phyloP scores from a whole-genome alignment of 208 protist species.

The Crithidia fasciculata region DNA sequence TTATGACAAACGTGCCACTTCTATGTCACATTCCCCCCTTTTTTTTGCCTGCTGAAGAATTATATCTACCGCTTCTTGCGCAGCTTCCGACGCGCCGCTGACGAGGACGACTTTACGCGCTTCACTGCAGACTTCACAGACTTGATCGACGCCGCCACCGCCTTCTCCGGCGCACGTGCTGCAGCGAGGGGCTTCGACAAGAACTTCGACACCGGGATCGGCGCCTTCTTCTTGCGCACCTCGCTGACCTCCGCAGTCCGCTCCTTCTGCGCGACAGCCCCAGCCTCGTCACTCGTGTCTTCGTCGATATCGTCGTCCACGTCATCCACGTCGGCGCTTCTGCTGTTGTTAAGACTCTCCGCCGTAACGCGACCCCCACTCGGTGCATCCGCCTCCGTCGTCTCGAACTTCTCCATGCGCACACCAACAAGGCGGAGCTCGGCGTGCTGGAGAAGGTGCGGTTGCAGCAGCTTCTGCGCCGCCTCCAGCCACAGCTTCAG shows the following conservation, averaged over 20 bases:
- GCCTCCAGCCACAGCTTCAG: slow-evolving; percentile 69
- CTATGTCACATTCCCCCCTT: too few relatives aligned
- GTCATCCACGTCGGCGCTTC: neutral
- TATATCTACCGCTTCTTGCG: slow-evolving; percentile 23
- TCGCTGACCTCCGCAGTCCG: neutral
- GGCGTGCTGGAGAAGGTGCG: slow-evolving; percentile 61
- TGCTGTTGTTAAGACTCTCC: neutral
- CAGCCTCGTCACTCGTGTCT: neutral
- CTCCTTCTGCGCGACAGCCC: neutral
- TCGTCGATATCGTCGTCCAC: neutral
- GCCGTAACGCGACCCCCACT: neutral
- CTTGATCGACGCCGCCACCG: slow-evolving; percentile 7
- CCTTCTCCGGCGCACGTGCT: neutral
- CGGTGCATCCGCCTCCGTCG: slow-evolving; percentile 10
- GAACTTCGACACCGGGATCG: slow-evolving; percentile 42
- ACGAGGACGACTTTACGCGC: slow-evolving; percentile 14
- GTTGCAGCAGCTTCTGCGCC: slow-evolving; percentile 60
- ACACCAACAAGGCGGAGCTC: slow-evolving; percentile 82
- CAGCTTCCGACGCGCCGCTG: slow-evolving; percentile 22
- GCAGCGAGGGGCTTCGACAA: slow-evolving; percentile 18
- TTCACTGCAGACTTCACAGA: slow-evolving; percentile 20
- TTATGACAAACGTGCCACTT: too few relatives aligned
- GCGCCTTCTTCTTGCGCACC: slow-evolving; percentile 17
- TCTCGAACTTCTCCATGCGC: slow-evolving; percentile 67
- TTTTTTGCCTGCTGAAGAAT: too few relatives aligned